phyloP scores from a whole-genome alignment of 1,284 basidiomycete species.

The Tilletia setariae region DNA sequence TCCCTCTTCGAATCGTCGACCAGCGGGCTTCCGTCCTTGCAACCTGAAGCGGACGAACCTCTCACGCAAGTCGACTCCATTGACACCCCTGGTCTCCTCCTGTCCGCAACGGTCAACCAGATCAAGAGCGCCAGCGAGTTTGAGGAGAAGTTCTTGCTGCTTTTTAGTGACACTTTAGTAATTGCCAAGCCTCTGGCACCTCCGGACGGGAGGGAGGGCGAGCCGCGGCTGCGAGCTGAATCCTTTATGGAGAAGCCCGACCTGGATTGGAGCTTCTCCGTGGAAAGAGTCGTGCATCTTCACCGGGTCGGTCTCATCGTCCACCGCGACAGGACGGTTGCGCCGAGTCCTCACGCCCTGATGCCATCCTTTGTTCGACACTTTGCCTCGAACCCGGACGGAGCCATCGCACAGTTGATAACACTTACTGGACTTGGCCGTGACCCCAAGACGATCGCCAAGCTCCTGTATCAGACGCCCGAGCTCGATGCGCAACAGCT shows the following conservation, averaged over 20 bases:
- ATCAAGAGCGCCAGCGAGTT: slow-evolving; percentile 5
- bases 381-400: slow-evolving; percentile 59
- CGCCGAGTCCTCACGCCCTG: slow-evolving; percentile 32
- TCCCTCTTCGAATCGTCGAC: not conserved
- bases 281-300: slow-evolving; percentile 40
- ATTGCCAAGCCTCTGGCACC: slow-evolving; percentile 63
- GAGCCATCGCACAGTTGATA: slow-evolving; percentile 60
- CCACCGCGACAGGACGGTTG: slow-evolving; percentile 26
- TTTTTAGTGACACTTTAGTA: slow-evolving; percentile 90
- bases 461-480: slow-evolving; percentile 75
- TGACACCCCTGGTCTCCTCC: slow-evolving; percentile 6
- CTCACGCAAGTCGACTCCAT: not conserved
- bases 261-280: slow-evolving; percentile 39
- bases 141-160: slow-evolving; percentile 67
- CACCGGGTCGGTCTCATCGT: slow-evolving; percentile 31
- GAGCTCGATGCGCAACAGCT: slow-evolving; percentile 80
- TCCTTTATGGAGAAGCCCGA: slow-evolving; percentile 25
- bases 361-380: slow-evolving; percentile 67
- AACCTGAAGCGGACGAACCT: slow-evolving; percentile 9
- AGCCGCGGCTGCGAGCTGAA: slow-evolving; percentile 15
- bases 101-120: slow-evolving; percentile 12
- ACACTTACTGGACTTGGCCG: slow-evolving; percentile 27
- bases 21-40: not conserved
- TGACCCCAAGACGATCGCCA: slow-evolving; percentile 64
- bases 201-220: slow-evolving; percentile 8